These are phyloP conservation scores for Diaporthe vaccinii DNA, from an alignment of 2,329 filamentous ascomycete genomes.

Conservation along the genomic window DNA sequence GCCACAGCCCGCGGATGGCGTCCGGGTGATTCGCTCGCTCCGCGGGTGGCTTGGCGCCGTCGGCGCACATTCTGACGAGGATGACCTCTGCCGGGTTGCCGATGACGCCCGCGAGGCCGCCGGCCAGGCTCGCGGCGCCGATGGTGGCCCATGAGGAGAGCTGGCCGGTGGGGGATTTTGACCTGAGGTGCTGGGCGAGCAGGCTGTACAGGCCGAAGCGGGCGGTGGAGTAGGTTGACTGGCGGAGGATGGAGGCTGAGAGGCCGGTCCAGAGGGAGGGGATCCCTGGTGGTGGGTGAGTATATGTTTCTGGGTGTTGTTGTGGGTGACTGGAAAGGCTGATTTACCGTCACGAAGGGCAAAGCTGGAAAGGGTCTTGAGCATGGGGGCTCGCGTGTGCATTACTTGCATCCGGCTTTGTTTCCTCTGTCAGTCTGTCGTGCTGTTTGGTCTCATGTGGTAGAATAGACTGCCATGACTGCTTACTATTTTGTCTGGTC, in stretches of 20 bases:
- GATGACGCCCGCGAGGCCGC: constrained; percentile 58
- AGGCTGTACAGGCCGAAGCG: constrained; percentile 58
- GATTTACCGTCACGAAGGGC: constrained; percentile 55
- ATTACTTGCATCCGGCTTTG: constrained; percentile 60
- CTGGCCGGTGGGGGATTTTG: constrained; percentile 40
- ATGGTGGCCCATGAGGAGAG: constrained; percentile 53
- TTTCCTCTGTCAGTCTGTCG: not conserved
- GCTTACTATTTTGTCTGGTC: constrained; percentile 61
- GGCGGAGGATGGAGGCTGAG: constrained; percentile 59
- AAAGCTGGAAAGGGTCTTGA: constrained; percentile 54
- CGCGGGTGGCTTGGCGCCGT: constrained; percentile 54
- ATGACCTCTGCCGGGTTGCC: constrained; percentile 61
- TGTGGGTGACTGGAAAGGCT: not conserved
- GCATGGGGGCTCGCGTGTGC: constrained; percentile 56
- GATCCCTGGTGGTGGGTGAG: constrained; percentile 49
- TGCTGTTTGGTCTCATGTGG: not conserved
- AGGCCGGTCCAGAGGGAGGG: constrained; percentile 58
- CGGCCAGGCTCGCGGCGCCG: constrained; percentile 55
- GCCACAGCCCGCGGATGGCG: constrained; percentile 51
- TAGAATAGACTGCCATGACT: not conserved
- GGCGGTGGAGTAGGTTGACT: constrained; percentile 60
- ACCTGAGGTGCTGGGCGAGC: constrained; percentile 49
- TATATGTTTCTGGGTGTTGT: not conserved
- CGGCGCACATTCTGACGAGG: constrained; percentile 61
- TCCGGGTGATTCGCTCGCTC: constrained; percentile 57